Evolutionary conservation across 2,329 filamentous ascomycete genomes (phyloP).

Genomic region (Exutisphaerella laricina): DNA sequence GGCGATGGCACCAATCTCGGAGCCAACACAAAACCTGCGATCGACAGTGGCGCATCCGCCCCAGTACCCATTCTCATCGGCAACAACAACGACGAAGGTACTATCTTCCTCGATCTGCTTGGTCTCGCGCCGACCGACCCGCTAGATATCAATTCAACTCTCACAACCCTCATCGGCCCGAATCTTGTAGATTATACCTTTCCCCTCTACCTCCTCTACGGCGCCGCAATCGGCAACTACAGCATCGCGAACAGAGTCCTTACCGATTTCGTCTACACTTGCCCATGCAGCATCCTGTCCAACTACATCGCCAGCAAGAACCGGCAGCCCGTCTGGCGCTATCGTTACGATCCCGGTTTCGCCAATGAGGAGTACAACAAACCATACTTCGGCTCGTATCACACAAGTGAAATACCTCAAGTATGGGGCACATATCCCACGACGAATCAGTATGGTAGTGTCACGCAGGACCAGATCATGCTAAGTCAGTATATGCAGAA

Average conservation of each 20-base stretch:
- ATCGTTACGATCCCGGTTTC: constrained; percentile 29
- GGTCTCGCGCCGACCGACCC: too few relatives aligned
- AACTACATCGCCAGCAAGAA: constrained; percentile 13
- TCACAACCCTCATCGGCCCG: too few relatives aligned
- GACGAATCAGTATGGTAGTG: constrained; percentile 8
- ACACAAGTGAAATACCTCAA: constrained; percentile 30
- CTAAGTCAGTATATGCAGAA: constrained; percentile 20
- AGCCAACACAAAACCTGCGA: constrained; percentile 10
- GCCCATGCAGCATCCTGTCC: constrained; percentile 18
- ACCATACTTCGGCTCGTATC: constrained; percentile 29
- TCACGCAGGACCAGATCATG: constrained; percentile 17
- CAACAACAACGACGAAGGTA: constrained; percentile 27
- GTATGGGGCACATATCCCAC: constrained; percentile 23
- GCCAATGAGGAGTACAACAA: constrained; percentile 24
- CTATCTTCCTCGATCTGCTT: constrained; percentile 20
- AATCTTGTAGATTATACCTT: too few relatives aligned
- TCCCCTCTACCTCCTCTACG: too few relatives aligned
- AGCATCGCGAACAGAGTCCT: constrained; percentile 6
- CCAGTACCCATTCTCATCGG: constrained; percentile 24
- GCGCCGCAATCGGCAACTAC: too few relatives aligned
- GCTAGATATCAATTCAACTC: too few relatives aligned
- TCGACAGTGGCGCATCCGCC: constrained; percentile 15
- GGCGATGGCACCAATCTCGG: constrained; percentile 14
- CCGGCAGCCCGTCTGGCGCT: constrained; percentile 25
- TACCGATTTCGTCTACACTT: constrained; percentile 25